phyloP scores from a whole-genome alignment of 2,329 filamentous ascomycete genomes.

The Botryotinia calthae region DNA sequence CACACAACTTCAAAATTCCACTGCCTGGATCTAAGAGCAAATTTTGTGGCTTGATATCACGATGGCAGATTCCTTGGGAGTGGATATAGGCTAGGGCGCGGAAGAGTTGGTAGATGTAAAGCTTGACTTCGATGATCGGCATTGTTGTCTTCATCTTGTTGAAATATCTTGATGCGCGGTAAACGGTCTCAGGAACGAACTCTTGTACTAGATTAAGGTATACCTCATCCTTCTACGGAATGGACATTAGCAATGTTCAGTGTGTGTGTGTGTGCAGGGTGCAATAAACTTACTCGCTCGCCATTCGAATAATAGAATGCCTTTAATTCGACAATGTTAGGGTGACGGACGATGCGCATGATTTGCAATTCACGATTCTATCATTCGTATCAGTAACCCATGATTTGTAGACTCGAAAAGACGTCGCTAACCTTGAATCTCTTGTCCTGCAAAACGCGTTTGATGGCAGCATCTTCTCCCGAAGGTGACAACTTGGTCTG shows the following conservation, averaged over 20 bases:
- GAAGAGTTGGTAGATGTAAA: conserved; percentile 99
- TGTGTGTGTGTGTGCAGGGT: background rate
- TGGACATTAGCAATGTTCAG: conserved; percentile 23
- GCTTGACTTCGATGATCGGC: conserved; percentile 97
- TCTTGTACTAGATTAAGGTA: conserved; percentile 98
- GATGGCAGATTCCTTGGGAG: conserved; percentile 97
- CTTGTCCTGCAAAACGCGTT: conserved; percentile 98
- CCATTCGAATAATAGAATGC: conserved; percentile 99
- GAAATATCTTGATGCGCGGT: conserved; percentile 96
- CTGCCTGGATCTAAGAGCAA: conserved; percentile 87
- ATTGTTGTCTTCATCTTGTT: conserved; percentile 99
- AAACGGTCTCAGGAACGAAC: conserved; percentile 97
- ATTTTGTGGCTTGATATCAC: conserved; percentile 99
- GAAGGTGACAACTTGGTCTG: conserved; percentile 98
- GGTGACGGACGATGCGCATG: conserved; percentile 98
- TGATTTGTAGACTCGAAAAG: background rate
- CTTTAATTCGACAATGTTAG: conserved; percentile 98
- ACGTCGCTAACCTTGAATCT: conserved; percentile 83
- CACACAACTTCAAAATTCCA: conserved; percentile 93
- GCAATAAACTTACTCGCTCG: conserved; percentile 71
- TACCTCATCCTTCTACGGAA: conserved; percentile 84
- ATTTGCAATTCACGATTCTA: conserved; percentile 99
- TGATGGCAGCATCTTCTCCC: conserved; percentile 97
- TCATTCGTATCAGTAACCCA: conserved; percentile 32
- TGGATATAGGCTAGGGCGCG: conserved; percentile 97